Percentiles rank a stretch among this genome's conserved stretches.
Evolutionary conservation across 2,329 filamentous ascomycete species (phyloP).

Genomic region (Pseudogymnoascus sp.): DNA sequence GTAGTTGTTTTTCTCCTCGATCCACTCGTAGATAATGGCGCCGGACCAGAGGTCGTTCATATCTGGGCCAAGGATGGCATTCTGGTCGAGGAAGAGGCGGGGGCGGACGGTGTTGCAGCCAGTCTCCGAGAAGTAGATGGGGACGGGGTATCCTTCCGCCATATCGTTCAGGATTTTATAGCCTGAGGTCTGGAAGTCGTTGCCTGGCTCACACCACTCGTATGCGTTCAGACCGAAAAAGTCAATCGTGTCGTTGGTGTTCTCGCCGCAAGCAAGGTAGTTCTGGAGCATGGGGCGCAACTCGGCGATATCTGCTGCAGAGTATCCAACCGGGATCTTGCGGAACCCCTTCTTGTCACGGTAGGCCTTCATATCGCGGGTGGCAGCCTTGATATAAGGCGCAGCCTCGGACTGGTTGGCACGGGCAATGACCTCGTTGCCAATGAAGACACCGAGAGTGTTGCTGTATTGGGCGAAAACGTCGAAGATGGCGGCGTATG

Average conservation of each 20-base stretch:
- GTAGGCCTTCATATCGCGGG: constrained; percentile 77
- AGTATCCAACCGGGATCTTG: constrained; percentile 78
- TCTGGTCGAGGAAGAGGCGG: constrained; percentile 63
- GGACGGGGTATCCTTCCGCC: constrained; percentile 66
- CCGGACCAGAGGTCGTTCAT: constrained; percentile 70
- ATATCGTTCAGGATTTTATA: constrained; percentile 63
- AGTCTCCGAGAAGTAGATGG: constrained; percentile 84
- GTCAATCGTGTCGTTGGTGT: constrained; percentile 62
- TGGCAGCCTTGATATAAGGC: constrained; percentile 76
- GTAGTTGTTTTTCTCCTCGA: constrained; percentile 76
- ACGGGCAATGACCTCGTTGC: constrained; percentile 75
- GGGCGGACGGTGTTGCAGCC: constrained; percentile 65
- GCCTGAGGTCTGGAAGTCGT: constrained; percentile 56
- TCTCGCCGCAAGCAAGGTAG: constrained; percentile 68
- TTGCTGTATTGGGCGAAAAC: constrained; percentile 73
- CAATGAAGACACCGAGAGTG: constrained; percentile 75
- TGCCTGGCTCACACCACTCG: constrained; percentile 59
- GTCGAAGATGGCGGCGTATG: constrained; percentile 67
- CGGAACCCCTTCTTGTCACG: constrained; percentile 69
- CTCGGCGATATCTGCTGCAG: constrained; percentile 73
- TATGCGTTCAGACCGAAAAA: constrained; percentile 85
- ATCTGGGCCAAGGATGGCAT: constrained; percentile 64
- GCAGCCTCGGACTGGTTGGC: constrained; percentile 55
- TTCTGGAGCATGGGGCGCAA: constrained; percentile 55
- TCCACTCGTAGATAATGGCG: constrained; percentile 85